Conservation (phyloP, 768 basidiomycete genomes). For the Cystofilobasidium bisporidii region DNA sequence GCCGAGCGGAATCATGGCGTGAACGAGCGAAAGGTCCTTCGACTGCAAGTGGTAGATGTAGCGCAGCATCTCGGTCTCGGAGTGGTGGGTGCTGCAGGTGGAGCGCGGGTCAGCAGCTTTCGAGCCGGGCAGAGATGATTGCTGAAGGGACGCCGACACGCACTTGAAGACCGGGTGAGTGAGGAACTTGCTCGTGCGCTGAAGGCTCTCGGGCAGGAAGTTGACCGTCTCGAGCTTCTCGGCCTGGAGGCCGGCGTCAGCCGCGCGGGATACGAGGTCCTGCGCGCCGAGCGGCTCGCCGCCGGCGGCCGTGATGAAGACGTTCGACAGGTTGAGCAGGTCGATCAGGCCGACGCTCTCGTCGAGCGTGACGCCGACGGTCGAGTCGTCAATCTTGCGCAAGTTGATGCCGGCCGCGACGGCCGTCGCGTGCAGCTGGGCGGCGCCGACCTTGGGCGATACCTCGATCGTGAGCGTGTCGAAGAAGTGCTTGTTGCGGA, state of each 20-base stretch:
- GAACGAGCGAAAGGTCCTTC: constrained; percentile 88
- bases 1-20: constrained; percentile 71
- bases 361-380: constrained; percentile 82
- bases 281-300: constrained; percentile 8
- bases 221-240: constrained; percentile 6
- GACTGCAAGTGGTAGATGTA: constrained; percentile 81
- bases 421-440: constrained; percentile 16
- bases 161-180: constrained; percentile 80
- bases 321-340: constrained; percentile 64
- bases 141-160: not conserved
- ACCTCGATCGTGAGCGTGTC: constrained; percentile 51
- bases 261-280: constrained; percentile 21
- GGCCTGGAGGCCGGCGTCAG: constrained; percentile 13
- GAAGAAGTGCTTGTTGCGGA: constrained; percentile 68
- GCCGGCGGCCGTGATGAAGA: constrained; percentile 57
- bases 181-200: constrained; percentile 53
- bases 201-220: constrained; percentile 22
- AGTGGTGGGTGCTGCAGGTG: constrained; percentile 85
- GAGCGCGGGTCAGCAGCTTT: constrained; percentile 48
- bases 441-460: constrained; percentile 15
- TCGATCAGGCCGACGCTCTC: constrained; percentile 74
- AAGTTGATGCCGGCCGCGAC: constrained; percentile 26
- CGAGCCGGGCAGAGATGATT: not conserved
- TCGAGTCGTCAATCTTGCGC: constrained; percentile 52
- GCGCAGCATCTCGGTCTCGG: constrained; percentile 96